Base-by-base conservation (phyloP, 129 eudicot genomes). In the sunflower (Helianthus annuus) region DNA sequence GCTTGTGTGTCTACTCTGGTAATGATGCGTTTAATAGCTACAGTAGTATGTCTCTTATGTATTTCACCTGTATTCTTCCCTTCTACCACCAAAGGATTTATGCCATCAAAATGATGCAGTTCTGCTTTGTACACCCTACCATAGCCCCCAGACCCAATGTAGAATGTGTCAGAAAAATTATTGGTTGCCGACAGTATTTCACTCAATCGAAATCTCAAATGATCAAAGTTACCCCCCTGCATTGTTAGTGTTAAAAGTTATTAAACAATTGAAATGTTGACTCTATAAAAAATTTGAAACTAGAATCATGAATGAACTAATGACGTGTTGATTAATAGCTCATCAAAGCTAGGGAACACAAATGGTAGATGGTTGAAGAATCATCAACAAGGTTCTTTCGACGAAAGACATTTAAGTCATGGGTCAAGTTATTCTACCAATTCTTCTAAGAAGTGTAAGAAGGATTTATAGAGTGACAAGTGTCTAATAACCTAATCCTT, bases 21-120 rank as follows among this genome's bases (percentile, higher is more conserved):
- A 61, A 34, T 12, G 66, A 61, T 14, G 46, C 12, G 48, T 34
- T 61, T 61, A 61, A 61, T 61, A 61, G 67, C 67, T 61, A 61
- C 67, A 6, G 12, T 12, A 10, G 46, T 61, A 14, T 14, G 16
- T 27, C 4, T 58, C 39, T 27, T 27, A 58, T 39, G 12, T 9
- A 29, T 10, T 10, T 58, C 40, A 58, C 42, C 16, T 58, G 10
- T 27, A 58, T 24, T 7, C 39, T 10, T 58, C 39, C 64, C 64
- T 58, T 29, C 64, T 11, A 11, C 39, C 2, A 4, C 16, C 40
- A 27, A 27, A n/a, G 39, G 29, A 58, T 27, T 58, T 24, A 34
- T 36, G 46, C 24, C 24, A 13, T n/a, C 24, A 6, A 61, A 61
- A 36, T 36, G 24, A 0, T 34, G 5, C 0, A 61, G 67, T 61